Base-by-base conservation (phyloP, 352 stramenopile species). In the Phytophthora palmivora region DNA sequence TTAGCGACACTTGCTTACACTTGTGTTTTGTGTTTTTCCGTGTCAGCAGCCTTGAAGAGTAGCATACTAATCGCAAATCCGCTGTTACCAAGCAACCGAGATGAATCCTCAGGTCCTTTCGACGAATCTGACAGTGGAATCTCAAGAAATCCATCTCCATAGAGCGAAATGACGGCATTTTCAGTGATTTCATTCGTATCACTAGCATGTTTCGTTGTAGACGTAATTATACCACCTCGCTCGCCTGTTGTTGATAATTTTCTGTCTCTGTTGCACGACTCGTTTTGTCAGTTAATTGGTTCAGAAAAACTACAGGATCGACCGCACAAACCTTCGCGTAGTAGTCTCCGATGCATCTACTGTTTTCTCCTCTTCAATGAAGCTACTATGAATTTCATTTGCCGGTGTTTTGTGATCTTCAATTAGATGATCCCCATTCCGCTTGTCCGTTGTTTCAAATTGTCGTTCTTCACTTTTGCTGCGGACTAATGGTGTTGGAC, bases 141-240 rank as follows among this genome's bases (percentile, higher is more conserved):
- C 28, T 86, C 74, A 16, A 87, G 33, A 49, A 84, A 87, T 2
- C 77, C 77, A 37, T 87, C 77, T 1, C 77, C 77, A 28, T 87
- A 87, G 6, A 87, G 55, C 3, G 77, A 76, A 26, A 87, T 70
- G 14, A 82, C 69, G 3, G 57, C 9, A 19, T 38, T 48, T 5
- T 37, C 44, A 12, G 45, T 47, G 15, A 10, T 26, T 15, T 26
- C 1, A 30, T 21, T 8, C 34, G 12, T 15, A 15, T 4, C 12
- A 33, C 21, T 19, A 16, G 21, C 30, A 32, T 10, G 18, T 14
- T 42, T 56, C 1, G 5, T 37, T 6, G n/a, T 33, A 47, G 16
- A 7, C 6, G 15, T 18, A 44, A 18, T 16, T 8, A 28, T 26
- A 28, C 24, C 21, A 28, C 39, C 7, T 26, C 15, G 39, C 12